A percentile compares a stretch with the other conserved stretches of the same genome.
phyloP scores from a whole-genome alignment of 306 rosid genomes.

The Cicer judaicum region DNA sequence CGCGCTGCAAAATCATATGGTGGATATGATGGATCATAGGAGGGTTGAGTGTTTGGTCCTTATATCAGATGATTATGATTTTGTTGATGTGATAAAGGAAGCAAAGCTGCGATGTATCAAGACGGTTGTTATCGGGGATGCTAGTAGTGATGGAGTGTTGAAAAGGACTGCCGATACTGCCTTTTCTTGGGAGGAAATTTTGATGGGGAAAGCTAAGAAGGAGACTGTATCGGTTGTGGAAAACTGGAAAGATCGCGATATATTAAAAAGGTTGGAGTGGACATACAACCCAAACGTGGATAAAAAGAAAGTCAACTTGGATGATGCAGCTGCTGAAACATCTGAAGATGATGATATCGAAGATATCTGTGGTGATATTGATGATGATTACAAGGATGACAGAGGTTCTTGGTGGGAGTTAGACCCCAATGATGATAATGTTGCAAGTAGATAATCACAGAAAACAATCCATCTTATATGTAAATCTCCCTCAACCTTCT shows the following conservation, averaged over 20 bases:
- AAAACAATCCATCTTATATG: constrained; percentile 29
- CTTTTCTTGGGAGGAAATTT: constrained; percentile 82
- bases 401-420: constrained; percentile 74
- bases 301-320: constrained; percentile 35
- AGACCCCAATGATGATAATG: constrained; percentile 50
- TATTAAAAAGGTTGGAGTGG: constrained; percentile 83
- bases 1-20: constrained; percentile 62
- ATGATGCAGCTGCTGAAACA: constrained; percentile 44
- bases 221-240: constrained; percentile 68
- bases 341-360: constrained; percentile 49
- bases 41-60: constrained; percentile 75
- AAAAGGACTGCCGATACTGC: constrained; percentile 75
- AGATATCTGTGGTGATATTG: constrained; percentile 46
- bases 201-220: constrained; percentile 79
- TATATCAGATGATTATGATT: constrained; percentile 81
- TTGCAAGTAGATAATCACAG: background rate
- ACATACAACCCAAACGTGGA: constrained; percentile 65
- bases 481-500: constrained; percentile 26
- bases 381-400: constrained; percentile 49
- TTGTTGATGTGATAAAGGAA: constrained; percentile 67
- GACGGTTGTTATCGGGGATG: constrained; percentile 81
- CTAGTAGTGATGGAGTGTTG: constrained; percentile 59
- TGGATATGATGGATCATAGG: constrained; percentile 72
- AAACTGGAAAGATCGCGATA: constrained; percentile 84
- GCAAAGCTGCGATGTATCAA: constrained; percentile 74